These are phyloP conservation scores for Zygosaccharomyces kombuchaensis DNA, from an alignment of 805 yeast genomes.

Conservation along the genomic window DNA sequence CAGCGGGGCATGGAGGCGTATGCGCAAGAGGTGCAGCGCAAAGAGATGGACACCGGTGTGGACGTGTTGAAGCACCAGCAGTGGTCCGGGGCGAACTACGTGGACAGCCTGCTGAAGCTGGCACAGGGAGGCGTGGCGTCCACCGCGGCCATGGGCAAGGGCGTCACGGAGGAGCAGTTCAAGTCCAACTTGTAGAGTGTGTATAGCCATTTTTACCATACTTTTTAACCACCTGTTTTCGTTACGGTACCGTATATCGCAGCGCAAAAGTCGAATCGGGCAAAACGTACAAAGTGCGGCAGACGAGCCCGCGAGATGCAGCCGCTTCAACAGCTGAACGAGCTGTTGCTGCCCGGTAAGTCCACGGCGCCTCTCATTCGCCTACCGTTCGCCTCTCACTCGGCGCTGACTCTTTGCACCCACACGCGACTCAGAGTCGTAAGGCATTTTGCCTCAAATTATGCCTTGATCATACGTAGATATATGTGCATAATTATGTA, in stretches of 20 bases:
- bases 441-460: conserved; percentile 6
- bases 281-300: too few species aligned
- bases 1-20: conserved; percentile 92
- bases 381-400: neutral
- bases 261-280: too few species aligned
- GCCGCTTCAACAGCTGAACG: too few species aligned
- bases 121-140: conserved; percentile 93
- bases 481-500: neutral
- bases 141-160: conserved; percentile 98
- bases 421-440: conserved; percentile 7
- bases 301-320: too few species aligned
- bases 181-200: conserved; percentile 35
- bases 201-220: neutral
- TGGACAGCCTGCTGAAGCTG: conserved; percentile 82
- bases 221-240: neutral
- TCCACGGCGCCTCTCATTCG: neutral
- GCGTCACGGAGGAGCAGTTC: conserved; percentile 97
- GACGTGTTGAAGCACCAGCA: conserved; percentile 97
- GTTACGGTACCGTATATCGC: too few species aligned
- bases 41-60: conserved; percentile 82
- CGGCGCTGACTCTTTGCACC: conserved; percentile 5
- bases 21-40: conserved; percentile 80
- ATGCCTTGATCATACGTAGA: conserved; percentile 2
- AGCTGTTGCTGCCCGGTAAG: too few species aligned
- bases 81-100: conserved; percentile 98